Percentiles rank a stretch among this genome's conserved stretches.
Conservation (phyloP, 108 stramenopile species). For the Skeletonema grethae region DNA sequence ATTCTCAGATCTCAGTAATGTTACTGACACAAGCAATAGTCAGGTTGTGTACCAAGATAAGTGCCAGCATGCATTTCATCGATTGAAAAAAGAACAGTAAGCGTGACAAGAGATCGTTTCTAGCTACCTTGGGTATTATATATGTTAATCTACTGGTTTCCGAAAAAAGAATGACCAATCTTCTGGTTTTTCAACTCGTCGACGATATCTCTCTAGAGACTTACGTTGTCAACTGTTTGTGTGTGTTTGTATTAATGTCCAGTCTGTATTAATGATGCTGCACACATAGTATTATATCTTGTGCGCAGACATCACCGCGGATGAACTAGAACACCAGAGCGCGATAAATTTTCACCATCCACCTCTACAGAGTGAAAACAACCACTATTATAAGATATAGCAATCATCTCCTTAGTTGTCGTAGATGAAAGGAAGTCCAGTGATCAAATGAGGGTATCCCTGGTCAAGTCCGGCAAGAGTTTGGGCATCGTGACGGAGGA, state of each 20-base stretch:
- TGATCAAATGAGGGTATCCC: conserved; percentile 45
- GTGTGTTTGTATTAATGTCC: background rate
- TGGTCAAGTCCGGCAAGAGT: conserved; percentile 46
- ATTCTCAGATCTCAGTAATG: too few relatives aligned
- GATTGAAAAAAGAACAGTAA: too few relatives aligned
- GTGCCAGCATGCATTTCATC: too few relatives aligned
- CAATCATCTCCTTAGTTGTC: conserved; percentile 40
- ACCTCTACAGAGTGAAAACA: background rate
- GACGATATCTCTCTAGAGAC: conserved; percentile 1
- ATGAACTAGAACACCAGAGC: conserved; percentile 19
- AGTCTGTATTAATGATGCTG: background rate
- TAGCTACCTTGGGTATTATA: conserved; percentile 9
- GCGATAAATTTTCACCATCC: conserved; percentile 10
- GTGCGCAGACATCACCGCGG: background rate
- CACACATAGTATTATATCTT: background rate
- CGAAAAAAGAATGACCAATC: conserved; percentile 16
- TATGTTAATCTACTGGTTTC: conserved; percentile 20
- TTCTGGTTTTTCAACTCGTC: conserved; percentile 4
- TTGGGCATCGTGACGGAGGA: conserved; percentile 54
- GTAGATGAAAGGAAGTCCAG: conserved; percentile 67
- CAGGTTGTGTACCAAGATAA: too few relatives aligned
- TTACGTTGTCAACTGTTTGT: conserved; percentile 6
- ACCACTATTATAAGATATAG: conserved; percentile 10
- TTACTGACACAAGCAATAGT: too few relatives aligned
- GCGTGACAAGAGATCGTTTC: too few relatives aligned